phyloP scores from a whole-genome alignment of 2,329 filamentous ascomycete genomes.

The Aspergillus fijiensis region DNA sequence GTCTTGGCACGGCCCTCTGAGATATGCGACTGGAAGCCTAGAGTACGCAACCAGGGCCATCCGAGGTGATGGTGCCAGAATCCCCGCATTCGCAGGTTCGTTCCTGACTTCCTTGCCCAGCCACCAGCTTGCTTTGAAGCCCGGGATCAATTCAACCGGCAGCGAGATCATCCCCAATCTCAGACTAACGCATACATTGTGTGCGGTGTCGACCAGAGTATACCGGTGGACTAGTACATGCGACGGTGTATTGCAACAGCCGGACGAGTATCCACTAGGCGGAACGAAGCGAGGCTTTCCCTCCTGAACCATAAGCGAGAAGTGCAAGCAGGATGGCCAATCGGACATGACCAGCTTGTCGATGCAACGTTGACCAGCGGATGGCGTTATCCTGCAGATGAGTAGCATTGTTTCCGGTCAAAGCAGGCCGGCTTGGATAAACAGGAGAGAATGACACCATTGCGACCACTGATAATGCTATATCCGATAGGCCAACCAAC shows the following conservation, averaged over 20 bases:
- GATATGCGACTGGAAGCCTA: not conserved
- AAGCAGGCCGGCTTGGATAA: not conserved
- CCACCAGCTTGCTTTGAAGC: too few relatives aligned
- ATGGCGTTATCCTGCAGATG: not conserved
- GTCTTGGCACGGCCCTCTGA: not conserved
- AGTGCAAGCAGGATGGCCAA: not conserved
- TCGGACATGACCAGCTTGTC: not conserved
- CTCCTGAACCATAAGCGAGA: not conserved
- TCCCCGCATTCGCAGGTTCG: not conserved
- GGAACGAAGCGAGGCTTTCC: not conserved
- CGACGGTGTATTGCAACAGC: not conserved
- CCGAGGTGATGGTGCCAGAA: not conserved
- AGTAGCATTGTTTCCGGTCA: not conserved
- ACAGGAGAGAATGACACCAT: slow-evolving; percentile 5
- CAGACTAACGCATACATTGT: not conserved
- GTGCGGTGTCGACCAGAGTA: not conserved
- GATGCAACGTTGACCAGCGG: not conserved
- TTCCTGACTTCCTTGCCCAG: not conserved
- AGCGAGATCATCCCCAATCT: too few relatives aligned
- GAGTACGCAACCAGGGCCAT: not conserved
- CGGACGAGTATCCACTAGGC: not conserved
- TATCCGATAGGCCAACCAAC: not conserved
- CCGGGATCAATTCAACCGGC: too few relatives aligned
- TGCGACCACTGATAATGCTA: slow-evolving; percentile 6
- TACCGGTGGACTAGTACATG: not conserved